Percentiles rank a stretch among this genome's conserved stretches.
These are phyloP conservation scores for Xanthoconium stramineum DNA, from an alignment of 768 basidiomycete genomes.

Conservation along the genomic window DNA sequence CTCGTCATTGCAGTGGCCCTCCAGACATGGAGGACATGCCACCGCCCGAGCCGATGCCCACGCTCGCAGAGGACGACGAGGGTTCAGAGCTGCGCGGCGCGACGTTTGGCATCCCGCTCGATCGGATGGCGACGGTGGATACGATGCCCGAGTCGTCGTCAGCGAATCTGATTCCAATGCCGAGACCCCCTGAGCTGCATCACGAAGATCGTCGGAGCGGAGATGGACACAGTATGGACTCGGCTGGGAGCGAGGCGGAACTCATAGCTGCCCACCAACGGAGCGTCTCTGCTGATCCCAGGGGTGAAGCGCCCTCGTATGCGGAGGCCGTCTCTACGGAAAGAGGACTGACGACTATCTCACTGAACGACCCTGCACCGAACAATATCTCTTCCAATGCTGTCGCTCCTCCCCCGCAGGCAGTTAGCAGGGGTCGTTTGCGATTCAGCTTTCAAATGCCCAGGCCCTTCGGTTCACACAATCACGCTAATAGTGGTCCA, in stretches of 20 bases:
- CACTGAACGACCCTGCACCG: constrained; percentile 22
- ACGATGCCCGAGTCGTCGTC: constrained; percentile 21
- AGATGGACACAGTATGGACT: constrained; percentile 20
- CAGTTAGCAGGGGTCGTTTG: constrained; percentile 29
- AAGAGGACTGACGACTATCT: constrained; percentile 6
- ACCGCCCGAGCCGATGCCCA: constrained; percentile 11
- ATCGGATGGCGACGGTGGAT: constrained; percentile 25
- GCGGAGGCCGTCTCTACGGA: constrained; percentile 40
- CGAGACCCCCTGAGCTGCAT: constrained; percentile 13
- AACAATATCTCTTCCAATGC: background rate
- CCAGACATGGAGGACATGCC: constrained; percentile 22
- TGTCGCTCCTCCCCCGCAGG: background rate
- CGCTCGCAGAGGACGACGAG: constrained; percentile 23
- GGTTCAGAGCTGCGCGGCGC: constrained; percentile 4
- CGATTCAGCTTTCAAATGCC: constrained; percentile 47
- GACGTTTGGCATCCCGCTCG: constrained; percentile 18
- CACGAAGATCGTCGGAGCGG: constrained; percentile 7
- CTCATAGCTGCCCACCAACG: constrained; percentile 19
- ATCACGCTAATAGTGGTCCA: constrained; percentile 13
- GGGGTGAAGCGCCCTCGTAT: constrained; percentile 69
- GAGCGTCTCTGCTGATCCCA: constrained; percentile 23
- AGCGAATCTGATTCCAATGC: constrained; percentile 21
- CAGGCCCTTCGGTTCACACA: constrained; percentile 35
- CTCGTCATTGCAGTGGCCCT: constrained; percentile 22
- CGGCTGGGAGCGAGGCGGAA: constrained; percentile 22